Conservation (phyloP, 1,284 basidiomycete genomes). For the Kwoniella shivajii region DNA sequence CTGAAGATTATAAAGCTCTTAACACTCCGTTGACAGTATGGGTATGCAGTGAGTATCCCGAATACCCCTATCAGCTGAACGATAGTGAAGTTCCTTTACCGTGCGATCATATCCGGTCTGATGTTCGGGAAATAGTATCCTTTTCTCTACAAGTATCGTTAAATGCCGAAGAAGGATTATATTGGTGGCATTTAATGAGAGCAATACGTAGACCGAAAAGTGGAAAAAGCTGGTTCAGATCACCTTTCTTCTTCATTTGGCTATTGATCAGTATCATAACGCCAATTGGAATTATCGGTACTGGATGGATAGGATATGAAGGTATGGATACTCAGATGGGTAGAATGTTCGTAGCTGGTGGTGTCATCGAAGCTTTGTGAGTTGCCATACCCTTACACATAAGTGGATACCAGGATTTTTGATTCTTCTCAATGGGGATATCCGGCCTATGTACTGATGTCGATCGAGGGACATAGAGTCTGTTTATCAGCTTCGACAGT, state of each 20-base stretch:
- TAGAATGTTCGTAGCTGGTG: constrained; percentile 20
- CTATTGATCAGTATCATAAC: constrained; percentile 24
- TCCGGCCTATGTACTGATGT: too few species aligned
- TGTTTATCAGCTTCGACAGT: constrained; percentile 25
- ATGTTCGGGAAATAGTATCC: constrained; percentile 15
- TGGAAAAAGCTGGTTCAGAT: constrained; percentile 28
- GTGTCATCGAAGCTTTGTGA: constrained; percentile 28
- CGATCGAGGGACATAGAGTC: constrained; percentile 16
- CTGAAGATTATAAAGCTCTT: constrained; percentile 12
- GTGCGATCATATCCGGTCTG: too few species aligned
- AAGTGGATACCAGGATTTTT: too few species aligned
- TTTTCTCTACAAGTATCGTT: constrained; percentile 32
- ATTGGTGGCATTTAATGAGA: constrained; percentile 43
- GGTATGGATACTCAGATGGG: constrained; percentile 17
- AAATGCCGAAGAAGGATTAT: constrained; percentile 38
- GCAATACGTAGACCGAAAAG: constrained; percentile 28
- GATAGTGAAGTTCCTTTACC: too few species aligned
- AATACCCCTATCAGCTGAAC: background rate
- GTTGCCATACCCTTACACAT: background rate
- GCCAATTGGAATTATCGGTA: constrained; percentile 11
- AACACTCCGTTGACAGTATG: constrained; percentile 23
- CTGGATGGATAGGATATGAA: constrained; percentile 26
- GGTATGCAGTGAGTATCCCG: constrained; percentile 20
- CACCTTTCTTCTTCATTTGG: constrained; percentile 35
- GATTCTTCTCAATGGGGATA: too few species aligned